Conservation (phyloP, 2,329 filamentous ascomycete genomes). For the Fusarium brevicatenulatum region DNA sequence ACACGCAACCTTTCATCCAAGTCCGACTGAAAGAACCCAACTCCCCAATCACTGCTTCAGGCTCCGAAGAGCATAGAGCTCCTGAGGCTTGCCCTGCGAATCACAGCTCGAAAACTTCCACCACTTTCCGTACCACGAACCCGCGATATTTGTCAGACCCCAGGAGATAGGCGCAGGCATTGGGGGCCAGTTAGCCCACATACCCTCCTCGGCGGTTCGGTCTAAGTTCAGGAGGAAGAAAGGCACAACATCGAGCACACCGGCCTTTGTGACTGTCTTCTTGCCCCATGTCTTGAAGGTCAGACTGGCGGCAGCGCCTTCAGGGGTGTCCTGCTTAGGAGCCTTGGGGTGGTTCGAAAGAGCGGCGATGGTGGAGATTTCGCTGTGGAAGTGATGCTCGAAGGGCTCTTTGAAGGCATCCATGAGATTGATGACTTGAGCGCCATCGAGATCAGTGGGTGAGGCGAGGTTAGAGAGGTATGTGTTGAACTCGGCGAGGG, state of each 20-base stretch:
- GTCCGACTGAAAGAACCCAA: background rate
- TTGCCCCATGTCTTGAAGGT: slow-evolving; percentile 71
- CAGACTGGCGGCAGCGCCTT: slow-evolving; percentile 56
- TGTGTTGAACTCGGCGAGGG: slow-evolving; percentile 61
- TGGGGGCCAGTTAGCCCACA: slow-evolving; percentile 72
- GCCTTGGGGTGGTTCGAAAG: slow-evolving; percentile 62
- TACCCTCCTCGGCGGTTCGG: slow-evolving; percentile 65
- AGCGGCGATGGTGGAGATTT: slow-evolving; percentile 62
- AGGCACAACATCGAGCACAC: slow-evolving; percentile 67
- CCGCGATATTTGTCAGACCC: slow-evolving; percentile 68
- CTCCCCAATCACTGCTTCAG: slow-evolving; percentile 10
- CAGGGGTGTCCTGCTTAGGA: slow-evolving; percentile 57
- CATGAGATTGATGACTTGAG: slow-evolving; percentile 61
- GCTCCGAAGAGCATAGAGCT: slow-evolving; percentile 60
- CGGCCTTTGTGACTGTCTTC: slow-evolving; percentile 70
- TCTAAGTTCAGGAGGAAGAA: slow-evolving; percentile 74
- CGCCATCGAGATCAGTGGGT: slow-evolving; percentile 55
- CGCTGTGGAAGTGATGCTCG: slow-evolving; percentile 65
- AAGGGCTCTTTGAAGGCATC: slow-evolving; percentile 61
- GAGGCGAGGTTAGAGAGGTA: slow-evolving; percentile 59
- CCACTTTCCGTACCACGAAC: slow-evolving; percentile 64
- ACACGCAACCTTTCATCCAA: background rate
- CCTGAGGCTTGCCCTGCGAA: slow-evolving; percentile 60
- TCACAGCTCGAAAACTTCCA: slow-evolving; percentile 75
- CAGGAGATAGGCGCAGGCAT: slow-evolving; percentile 70